A percentile compares a stretch with the other conserved stretches of the same genome.
phyloP scores from a whole-genome alignment of 352 stramenopile species.

The Pythium phragmitis region DNA sequence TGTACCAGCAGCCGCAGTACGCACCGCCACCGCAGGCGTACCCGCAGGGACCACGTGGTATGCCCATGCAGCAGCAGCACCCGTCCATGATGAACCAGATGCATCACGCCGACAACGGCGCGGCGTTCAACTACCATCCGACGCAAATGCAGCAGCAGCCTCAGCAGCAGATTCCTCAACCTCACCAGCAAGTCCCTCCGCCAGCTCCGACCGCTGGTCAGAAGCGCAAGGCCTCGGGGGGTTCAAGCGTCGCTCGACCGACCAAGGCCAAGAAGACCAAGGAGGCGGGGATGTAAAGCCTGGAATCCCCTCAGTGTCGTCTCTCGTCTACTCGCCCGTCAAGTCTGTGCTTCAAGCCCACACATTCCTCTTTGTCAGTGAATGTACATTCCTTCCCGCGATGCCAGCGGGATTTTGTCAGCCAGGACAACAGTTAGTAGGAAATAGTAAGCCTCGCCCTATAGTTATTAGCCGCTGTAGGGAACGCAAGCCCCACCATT shows the following conservation, averaged over 20 bases:
- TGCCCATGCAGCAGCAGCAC: constrained; percentile 30
- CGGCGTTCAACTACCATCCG: constrained; percentile 37
- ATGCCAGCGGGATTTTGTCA: neutral
- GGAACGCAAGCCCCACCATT: neutral
- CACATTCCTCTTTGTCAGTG: constrained; percentile 1
- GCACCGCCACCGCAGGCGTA: constrained; percentile 26
- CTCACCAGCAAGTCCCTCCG: constrained; percentile 22
- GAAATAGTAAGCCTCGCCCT: neutral
- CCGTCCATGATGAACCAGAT: constrained; percentile 52
- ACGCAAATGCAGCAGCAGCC: constrained; percentile 32
- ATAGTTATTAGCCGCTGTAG: neutral
- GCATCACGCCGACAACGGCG: constrained; percentile 25
- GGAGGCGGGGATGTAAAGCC: constrained; percentile 3
- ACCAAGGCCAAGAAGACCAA: constrained; percentile 33
- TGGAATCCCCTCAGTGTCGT: too few species aligned
- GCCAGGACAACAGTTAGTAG: neutral
- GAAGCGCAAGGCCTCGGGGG: constrained; percentile 25
- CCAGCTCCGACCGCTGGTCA: constrained; percentile 2
- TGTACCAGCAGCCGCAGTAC: constrained; percentile 15
- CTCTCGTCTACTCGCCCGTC: too few species aligned
- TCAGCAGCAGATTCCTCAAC: constrained; percentile 1
- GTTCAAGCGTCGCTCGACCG: neutral
- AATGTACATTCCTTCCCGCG: constrained; percentile 9
- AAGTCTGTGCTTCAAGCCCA: neutral
- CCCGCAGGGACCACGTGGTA: constrained; percentile 28